Evolutionary conservation across 2,329 filamentous ascomycete genomes (phyloP).

Genomic region (Botrytis fragariae): DNA sequence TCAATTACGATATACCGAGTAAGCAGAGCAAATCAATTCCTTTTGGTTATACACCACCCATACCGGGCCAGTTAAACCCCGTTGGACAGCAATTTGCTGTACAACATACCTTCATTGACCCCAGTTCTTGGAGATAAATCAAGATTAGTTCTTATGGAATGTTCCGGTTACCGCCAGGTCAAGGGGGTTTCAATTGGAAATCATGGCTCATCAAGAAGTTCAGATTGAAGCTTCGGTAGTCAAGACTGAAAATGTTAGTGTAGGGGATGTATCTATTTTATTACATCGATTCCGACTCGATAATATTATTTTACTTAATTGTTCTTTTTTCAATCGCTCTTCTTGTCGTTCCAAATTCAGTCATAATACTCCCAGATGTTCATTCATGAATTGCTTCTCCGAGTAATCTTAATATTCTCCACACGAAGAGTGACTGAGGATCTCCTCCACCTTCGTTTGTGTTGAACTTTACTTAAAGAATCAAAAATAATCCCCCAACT

Average conservation of each 20-base stretch:
- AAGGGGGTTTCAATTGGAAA: too few relatives aligned
- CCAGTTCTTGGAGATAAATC: rapidly evolving
- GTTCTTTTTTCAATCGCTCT: not conserved
- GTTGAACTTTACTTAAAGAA: too few relatives aligned
- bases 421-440: too few relatives aligned
- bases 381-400: not conserved
- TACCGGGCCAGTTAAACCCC: not conserved
- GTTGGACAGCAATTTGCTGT: not conserved
- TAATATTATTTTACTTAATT: not conserved
- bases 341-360: not conserved
- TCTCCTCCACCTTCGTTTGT: too few relatives aligned
- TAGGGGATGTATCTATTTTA: not conserved
- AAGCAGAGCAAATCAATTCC: not conserved
- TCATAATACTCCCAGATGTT: not conserved
- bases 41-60: not conserved
- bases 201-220: not conserved
- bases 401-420: not conserved
- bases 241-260: not conserved
- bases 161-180: not conserved
- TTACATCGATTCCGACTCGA: not conserved
- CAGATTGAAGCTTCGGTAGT: not conserved
- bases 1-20: not conserved
- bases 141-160: not conserved
- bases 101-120: rapidly evolving
- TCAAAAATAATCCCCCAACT: not conserved